Percentiles rank a stretch among this genome's conserved stretches.
Conservation (phyloP, 192 early-diverging fungal species). For the Backusella macrospora region DNA sequence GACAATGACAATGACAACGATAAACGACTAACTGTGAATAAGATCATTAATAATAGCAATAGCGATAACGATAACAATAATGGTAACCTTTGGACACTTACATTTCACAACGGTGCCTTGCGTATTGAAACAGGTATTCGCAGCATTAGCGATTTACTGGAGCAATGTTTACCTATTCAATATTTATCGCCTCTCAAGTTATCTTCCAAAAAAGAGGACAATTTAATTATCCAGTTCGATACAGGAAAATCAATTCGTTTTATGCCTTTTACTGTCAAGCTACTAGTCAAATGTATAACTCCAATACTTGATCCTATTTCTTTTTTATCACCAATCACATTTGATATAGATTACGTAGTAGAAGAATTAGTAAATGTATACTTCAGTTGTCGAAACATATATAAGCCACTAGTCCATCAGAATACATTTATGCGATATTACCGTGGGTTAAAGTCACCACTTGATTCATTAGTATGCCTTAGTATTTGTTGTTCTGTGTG, state of each 20-base stretch:
- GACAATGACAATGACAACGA: neutral
- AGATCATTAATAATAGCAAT: neutral
- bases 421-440: neutral
- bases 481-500: neutral
- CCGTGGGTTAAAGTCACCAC: neutral
- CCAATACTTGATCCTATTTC: neutral
- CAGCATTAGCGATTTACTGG: too few relatives aligned
- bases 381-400: neutral
- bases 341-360: neutral
- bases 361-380: neutral
- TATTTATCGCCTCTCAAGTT: neutral
- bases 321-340: neutral
- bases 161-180: too few relatives aligned
- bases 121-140: too few relatives aligned
- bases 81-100: neutral
- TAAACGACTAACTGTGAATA: neutral
- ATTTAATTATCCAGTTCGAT: neutral
- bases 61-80: neutral
- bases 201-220: neutral
- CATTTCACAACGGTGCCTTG: neutral
- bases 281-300: neutral
- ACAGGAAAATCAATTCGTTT: neutral
- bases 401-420: neutral
- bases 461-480: neutral
- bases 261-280: conserved; percentile 2